A percentile compares a stretch with the other conserved stretches of the same genome.
Conservation (phyloP, 2,329 filamentous ascomycete genomes). For the Monosporascus sp. region DNA sequence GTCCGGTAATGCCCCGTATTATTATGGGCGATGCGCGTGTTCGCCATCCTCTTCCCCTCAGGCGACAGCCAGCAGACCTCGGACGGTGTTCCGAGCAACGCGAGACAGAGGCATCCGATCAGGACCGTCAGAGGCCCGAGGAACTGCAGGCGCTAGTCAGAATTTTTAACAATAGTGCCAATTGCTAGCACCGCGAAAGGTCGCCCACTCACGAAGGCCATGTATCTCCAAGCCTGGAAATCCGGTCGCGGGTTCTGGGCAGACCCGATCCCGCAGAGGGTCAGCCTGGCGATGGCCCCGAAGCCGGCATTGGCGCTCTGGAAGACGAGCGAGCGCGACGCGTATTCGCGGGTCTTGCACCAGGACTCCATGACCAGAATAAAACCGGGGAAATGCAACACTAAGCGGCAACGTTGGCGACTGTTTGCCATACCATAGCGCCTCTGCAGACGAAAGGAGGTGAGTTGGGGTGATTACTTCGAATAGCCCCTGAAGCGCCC, state of each 20-base stretch:
- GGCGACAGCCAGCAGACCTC: constrained; percentile 31
- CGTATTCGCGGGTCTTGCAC: constrained; percentile 33
- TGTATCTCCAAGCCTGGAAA: constrained; percentile 30
- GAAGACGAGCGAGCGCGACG: constrained; percentile 29
- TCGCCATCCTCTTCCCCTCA: constrained; percentile 31
- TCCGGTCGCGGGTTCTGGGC: constrained; percentile 21
- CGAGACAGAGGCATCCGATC: constrained; percentile 26
- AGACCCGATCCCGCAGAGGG: constrained; percentile 31
- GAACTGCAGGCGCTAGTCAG: constrained; percentile 17
- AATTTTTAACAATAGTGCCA: not conserved
- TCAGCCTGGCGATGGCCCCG: constrained; percentile 28
- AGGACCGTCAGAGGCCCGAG: constrained; percentile 29
- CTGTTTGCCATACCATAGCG: too few species aligned
- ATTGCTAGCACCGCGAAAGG: not conserved
- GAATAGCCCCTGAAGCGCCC: constrained; percentile 30
- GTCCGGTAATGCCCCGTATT: constrained; percentile 33
- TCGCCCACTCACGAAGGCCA: constrained; percentile 24
- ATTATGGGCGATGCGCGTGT: constrained; percentile 29
- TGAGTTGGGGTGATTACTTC: constrained; percentile 12
- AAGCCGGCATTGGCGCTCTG: constrained; percentile 33
- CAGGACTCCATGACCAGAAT: constrained; percentile 31
- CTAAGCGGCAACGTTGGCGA: constrained; percentile 2
- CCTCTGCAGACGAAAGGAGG: too few species aligned
- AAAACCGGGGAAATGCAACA: constrained; percentile 33
- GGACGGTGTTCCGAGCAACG: constrained; percentile 31